Evolutionary conservation across 2,329 filamentous ascomycete species (phyloP), one percentile per base, ranked within the genome.

Genomic region (Curvularia eragrostidis): DNA sequence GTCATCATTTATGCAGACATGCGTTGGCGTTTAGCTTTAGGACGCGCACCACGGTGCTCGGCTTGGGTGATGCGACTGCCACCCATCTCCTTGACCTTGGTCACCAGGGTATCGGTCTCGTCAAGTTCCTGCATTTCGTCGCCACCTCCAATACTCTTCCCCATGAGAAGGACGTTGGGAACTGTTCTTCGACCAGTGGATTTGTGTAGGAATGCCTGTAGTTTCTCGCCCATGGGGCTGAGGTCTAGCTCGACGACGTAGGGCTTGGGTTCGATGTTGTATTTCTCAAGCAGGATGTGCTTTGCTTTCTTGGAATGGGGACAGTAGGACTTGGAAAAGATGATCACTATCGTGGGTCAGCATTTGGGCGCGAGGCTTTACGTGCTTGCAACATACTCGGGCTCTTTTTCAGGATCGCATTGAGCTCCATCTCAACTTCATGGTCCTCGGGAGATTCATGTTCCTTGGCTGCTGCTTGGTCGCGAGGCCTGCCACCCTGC

Each of bases 281-380:
- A 98, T 68, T 90, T 89, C 21, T 93, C 87, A 41, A 97, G 86
- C 39, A 99, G 85, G 54, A 98, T 85, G 42, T 83, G 82, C 79
- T 99, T 99, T 44, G 95, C 95, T 67, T 87, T 88, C 73, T 88
- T 89, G 50, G 93, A 97, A 79, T 86, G 89, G 0, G 90, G 92
- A 77, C 95, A 99, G 79, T 94, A 97, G 1, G 90, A 87, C 78
- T 99, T 98, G 63, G 93, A 97, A 81, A 98, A 98, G 69, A 99
- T 91, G 75, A 97, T 91, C 59, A 98, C 92, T 95, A 64, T 5
- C 26, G 13, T 18, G 6, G 7, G 23, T 68, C 58, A 69, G 61
- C 30, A n/a, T 41, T 32, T 26, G 18, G 6, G 39, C 44, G 23
- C n/a, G 30, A 24, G n/a, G 15, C 9, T 5, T 10, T 21, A 8